These are phyloP conservation scores for Helichrysum umbraculigerum DNA, from an alignment of 129 eudicot species.

Conservation along the genomic window DNA sequence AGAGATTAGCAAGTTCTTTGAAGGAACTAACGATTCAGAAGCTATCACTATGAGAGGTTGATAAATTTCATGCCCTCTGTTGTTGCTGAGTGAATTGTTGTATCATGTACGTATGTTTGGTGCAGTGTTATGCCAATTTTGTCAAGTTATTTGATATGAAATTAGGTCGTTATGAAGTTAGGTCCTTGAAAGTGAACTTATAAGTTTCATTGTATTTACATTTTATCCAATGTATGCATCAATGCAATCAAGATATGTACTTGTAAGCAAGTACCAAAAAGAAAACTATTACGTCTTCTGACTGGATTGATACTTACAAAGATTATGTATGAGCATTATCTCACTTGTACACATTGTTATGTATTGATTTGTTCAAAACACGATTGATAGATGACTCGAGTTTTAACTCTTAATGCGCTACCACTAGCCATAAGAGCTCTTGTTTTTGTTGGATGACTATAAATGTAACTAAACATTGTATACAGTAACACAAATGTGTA, in stretches of 20 bases:
- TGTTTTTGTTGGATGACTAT: not conserved
- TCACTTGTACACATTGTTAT: not conserved
- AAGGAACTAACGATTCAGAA: conserved; percentile 69
- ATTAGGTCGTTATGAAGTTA: conserved; percentile 13
- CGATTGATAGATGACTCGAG: not conserved
- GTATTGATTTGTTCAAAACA: not conserved
- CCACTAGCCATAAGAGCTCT: not conserved
- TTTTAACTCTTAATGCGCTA: no score
- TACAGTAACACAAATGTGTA: not conserved
- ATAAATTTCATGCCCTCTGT: not conserved
- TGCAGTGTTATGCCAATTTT: not conserved
- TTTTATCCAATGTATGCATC: not conserved
- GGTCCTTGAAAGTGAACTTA: not conserved
- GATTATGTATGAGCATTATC: not conserved
- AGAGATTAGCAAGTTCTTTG: conserved; percentile 66
- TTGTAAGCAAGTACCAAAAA: not conserved
- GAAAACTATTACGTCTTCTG: not conserved
- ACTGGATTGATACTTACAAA: not conserved
- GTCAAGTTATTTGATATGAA: not conserved
- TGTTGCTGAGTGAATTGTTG: conserved; percentile 1
- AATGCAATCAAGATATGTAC: not conserved
- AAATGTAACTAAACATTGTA: not conserved
- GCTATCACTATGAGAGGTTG: conserved; percentile 33
- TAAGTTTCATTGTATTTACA: not conserved
- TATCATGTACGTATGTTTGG: conserved; percentile 1